A percentile compares a stretch with the other conserved stretches of the same genome.
Conservation (phyloP, 2,329 filamentous ascomycete genomes). For the Emydomyces testavorans region DNA sequence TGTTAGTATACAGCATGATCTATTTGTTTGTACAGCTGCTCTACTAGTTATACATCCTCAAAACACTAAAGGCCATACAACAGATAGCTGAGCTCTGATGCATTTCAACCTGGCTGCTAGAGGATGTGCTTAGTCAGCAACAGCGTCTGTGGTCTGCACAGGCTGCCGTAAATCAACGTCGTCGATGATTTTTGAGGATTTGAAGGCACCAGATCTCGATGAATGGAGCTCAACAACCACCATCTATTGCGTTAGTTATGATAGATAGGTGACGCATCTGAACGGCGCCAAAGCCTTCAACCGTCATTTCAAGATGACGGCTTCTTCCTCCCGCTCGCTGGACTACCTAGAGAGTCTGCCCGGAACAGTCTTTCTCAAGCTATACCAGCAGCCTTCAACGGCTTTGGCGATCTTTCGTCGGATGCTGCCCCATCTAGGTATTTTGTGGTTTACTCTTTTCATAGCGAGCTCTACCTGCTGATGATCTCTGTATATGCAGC, state of each 20-base stretch:
- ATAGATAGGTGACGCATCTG: conserved; percentile 13
- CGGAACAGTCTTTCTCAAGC: conserved; percentile 74
- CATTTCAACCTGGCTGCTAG: no score
- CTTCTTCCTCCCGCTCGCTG: conserved; percentile 52
- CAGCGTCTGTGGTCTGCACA: no score
- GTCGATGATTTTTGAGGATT: no score
- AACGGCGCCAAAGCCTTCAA: conserved; percentile 10
- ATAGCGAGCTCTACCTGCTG: conserved; percentile 9
- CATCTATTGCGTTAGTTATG: conserved; percentile 8
- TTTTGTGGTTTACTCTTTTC: neutral
- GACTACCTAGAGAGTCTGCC: conserved; percentile 90
- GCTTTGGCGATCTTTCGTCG: conserved; percentile 91
- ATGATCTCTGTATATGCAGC: conserved; percentile 41
- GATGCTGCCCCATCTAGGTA: conserved; percentile 87
- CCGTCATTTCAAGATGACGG: conserved; percentile 37
- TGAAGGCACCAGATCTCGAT: neutral
- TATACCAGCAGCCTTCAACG: conserved; percentile 93
- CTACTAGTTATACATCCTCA: no score
- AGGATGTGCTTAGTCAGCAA: neutral
- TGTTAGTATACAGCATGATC: no score
- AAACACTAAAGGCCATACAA: no score
- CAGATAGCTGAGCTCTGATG: no score
- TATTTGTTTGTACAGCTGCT: no score
- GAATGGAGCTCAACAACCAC: neutral
- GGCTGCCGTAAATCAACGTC: no score